Conservation (phyloP, 805 yeast genomes). For the Schwanniomyces pseudopolymorphus region DNA sequence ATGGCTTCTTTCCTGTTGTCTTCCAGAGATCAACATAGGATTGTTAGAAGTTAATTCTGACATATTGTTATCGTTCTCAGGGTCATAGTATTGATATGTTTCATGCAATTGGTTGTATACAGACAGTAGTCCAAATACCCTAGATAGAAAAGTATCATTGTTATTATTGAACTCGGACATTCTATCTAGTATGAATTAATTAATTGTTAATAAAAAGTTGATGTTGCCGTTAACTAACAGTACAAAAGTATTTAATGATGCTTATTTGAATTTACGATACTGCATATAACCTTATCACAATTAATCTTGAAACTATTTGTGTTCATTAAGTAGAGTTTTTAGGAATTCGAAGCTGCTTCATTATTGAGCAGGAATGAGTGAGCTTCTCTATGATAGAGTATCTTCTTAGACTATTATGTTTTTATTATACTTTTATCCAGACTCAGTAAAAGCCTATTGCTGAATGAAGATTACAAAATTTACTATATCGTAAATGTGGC, state of each 20-base stretch:
- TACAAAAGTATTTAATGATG: neutral
- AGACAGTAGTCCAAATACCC: conserved; percentile 59
- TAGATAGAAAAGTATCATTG: conserved; percentile 58
- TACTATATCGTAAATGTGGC: too few relatives aligned
- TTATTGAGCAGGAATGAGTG: too few relatives aligned
- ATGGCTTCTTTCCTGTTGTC: neutral
- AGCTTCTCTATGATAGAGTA: too few relatives aligned
- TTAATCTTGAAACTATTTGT: neutral
- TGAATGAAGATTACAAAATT: too few relatives aligned
- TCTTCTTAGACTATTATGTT: too few relatives aligned
- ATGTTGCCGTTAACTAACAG: neutral
- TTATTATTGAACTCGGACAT: conserved; percentile 13
- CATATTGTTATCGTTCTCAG: conserved; percentile 23
- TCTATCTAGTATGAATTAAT: neutral
- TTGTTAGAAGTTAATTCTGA: neutral
- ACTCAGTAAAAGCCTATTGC: too few relatives aligned
- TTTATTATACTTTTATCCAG: too few relatives aligned
- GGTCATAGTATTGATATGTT: conserved; percentile 39
- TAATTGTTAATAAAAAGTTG: neutral
- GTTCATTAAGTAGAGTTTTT: too few relatives aligned
- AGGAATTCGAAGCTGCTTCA: too few relatives aligned
- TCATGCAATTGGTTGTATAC: conserved; percentile 41
- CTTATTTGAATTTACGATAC: neutral
- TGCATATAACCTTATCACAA: neutral
- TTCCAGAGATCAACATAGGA: neutral